phyloP scores from a whole-genome alignment of 1,284 basidiomycete genomes.

The Ganoderma resinaceum region DNA sequence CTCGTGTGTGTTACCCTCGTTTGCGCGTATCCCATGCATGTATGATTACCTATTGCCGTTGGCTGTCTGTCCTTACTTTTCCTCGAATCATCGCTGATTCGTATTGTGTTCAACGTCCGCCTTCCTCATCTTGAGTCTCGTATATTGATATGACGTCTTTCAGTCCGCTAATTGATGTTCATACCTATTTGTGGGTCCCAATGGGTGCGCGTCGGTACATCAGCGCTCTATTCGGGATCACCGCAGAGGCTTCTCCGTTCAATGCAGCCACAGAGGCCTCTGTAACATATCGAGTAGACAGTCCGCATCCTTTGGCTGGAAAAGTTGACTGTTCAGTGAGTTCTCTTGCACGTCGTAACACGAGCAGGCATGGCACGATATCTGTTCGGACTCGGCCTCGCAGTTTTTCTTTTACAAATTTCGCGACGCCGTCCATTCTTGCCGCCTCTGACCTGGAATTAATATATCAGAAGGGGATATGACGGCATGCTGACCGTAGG shows the following conservation, averaged over 20 bases:
- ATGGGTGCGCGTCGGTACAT: not conserved
- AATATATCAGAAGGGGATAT: no score
- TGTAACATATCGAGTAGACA: not conserved
- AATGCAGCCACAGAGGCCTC: not conserved
- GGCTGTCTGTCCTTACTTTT: no score
- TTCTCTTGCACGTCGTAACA: not conserved
- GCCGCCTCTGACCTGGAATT: not conserved
- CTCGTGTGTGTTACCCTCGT: not conserved
- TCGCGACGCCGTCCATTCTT: not conserved
- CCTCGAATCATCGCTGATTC: no score
- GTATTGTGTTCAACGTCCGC: no score
- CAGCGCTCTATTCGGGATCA: not conserved
- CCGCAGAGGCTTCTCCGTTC: not conserved
- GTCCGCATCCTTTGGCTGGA: not conserved
- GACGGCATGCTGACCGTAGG: not conserved
- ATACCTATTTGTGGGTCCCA: not conserved
- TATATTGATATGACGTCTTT: not conserved
- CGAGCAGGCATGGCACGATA: not conserved
- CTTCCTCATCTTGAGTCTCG: not conserved
- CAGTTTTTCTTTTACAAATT: not conserved
- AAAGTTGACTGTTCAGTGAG: not conserved
- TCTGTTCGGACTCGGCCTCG: not conserved
- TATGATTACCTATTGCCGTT: no score
- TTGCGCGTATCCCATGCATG: no score
- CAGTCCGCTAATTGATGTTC: not conserved